These are phyloP conservation scores for Rosellinia necatrix DNA, from an alignment of 2,329 filamentous ascomycete genomes.

Conservation along the genomic window DNA sequence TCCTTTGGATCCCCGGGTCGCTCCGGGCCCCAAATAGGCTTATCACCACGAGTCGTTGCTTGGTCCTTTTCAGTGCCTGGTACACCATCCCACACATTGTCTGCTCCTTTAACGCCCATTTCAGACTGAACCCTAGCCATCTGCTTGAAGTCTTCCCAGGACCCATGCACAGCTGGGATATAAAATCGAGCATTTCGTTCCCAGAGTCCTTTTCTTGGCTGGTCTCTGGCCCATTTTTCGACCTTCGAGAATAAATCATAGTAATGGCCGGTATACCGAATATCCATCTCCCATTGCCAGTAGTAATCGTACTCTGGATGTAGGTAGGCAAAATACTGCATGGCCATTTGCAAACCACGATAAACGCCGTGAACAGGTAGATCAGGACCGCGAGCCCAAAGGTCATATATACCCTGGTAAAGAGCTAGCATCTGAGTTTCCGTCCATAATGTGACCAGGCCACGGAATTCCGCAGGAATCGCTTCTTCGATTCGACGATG, in stretches of 20 bases:
- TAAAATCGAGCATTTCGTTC: conserved; percentile 81
- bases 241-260: conserved; percentile 74
- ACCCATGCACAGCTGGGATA: conserved; percentile 74
- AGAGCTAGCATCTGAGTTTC: conserved; percentile 90
- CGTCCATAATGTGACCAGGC: conserved; percentile 89
- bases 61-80: conserved; percentile 49
- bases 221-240: conserved; percentile 69
- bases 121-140: conserved; percentile 78
- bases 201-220: conserved; percentile 81
- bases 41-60: conserved; percentile 51
- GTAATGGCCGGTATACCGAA: conserved; percentile 87
- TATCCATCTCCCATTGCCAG: conserved; percentile 97
- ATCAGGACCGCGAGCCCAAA: conserved; percentile 66
- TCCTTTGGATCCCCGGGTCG: conserved; percentile 71
- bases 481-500: conserved; percentile 67
- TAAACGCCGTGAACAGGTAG: conserved; percentile 91
- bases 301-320: conserved; percentile 90
- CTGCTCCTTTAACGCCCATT: conserved; percentile 66
- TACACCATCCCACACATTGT: conserved; percentile 68
- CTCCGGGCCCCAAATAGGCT: conserved; percentile 82
- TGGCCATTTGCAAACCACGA: conserved; percentile 88
- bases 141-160: conserved; percentile 79
- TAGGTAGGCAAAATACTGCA: conserved; percentile 88
- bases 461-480: conserved; percentile 83
- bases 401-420: conserved; percentile 85